These are phyloP conservation scores for Paecilomyces formosus DNA, from an alignment of 2,329 filamentous ascomycete species.

Conservation along the genomic window DNA sequence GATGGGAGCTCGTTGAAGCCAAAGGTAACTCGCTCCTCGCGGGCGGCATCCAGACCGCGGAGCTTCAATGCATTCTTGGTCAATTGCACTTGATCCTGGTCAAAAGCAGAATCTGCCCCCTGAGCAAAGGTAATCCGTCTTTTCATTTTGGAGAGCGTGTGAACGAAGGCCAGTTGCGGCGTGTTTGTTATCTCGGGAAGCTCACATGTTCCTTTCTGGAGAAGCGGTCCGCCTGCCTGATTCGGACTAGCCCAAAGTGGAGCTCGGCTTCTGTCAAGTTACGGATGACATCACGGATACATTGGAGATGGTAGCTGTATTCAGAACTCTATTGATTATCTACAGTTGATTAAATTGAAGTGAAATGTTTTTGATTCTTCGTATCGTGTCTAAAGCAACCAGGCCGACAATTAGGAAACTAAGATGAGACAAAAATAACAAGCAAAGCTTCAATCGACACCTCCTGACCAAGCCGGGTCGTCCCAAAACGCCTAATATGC, in stretches of 20 bases:
- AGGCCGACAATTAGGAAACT: neutral
- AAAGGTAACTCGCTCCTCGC: constrained; percentile 74
- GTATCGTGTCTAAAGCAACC: neutral
- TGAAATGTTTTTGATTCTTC: neutral
- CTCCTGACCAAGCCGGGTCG: neutral
- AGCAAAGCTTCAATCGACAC: neutral
- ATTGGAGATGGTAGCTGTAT: neutral
- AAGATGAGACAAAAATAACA: neutral
- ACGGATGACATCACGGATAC: neutral
- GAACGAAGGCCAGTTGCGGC: neutral
- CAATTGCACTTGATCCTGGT: constrained; percentile 57
- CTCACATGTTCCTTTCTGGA: neutral
- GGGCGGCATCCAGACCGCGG: constrained; percentile 55
- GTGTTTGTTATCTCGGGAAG: neutral
- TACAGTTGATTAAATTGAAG: neutral
- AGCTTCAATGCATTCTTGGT: constrained; percentile 48
- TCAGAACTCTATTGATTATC: neutral
- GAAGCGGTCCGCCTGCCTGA: neutral
- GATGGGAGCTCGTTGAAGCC: constrained; percentile 64
- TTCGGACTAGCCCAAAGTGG: neutral
- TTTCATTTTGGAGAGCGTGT: constrained; percentile 25
- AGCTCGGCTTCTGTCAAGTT: neutral
- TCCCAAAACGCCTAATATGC: neutral
- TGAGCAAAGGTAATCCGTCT: constrained; percentile 66
- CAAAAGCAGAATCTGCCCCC: constrained; percentile 54